These are phyloP conservation scores for Fonsecaea pugnacius DNA, from an alignment of 2,329 filamentous ascomycete genomes.

Conservation along the genomic window DNA sequence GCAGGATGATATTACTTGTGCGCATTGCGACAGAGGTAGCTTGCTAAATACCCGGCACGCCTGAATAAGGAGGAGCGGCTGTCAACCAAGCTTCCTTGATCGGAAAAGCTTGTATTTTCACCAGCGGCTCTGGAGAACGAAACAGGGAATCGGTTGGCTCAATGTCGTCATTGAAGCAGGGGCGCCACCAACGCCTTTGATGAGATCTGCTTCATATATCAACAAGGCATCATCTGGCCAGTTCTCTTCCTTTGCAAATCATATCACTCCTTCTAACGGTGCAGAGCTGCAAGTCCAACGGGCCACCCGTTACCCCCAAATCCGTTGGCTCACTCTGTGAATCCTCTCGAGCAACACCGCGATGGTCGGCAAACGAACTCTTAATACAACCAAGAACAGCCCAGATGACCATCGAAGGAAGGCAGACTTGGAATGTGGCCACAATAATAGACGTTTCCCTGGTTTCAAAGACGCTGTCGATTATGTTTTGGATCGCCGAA, in stretches of 20 bases:
- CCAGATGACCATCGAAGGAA: slow-evolving; percentile 18
- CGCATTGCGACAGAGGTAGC: too few species aligned
- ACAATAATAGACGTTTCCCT: slow-evolving; percentile 27
- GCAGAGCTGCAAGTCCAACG: neutral
- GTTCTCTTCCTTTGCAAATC: neutral
- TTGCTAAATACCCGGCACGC: too few species aligned
- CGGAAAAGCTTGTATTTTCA: neutral
- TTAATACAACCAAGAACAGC: slow-evolving; percentile 13
- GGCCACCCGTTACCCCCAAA: neutral
- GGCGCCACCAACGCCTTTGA: neutral
- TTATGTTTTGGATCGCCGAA: slow-evolving; percentile 52
- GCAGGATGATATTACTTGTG: too few species aligned
- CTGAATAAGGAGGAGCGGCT: neutral
- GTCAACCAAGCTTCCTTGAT: neutral
- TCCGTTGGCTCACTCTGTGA: neutral
- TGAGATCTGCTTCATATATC: slow-evolving; percentile 5
- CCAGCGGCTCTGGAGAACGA: neutral
- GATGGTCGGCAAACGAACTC: slow-evolving; percentile 32
- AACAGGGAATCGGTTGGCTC: slow-evolving; percentile 16
- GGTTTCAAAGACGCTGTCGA: slow-evolving; percentile 56
- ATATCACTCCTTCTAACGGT: too few species aligned
- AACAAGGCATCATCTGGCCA: slow-evolving; percentile 1
- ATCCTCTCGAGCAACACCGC: neutral
- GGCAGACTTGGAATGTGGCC: slow-evolving; percentile 38
- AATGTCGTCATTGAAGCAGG: slow-evolving; percentile 5